Evolutionary conservation across 163 green algal genomes (phyloP).

Genomic region (Scenedesmus sp.): DNA sequence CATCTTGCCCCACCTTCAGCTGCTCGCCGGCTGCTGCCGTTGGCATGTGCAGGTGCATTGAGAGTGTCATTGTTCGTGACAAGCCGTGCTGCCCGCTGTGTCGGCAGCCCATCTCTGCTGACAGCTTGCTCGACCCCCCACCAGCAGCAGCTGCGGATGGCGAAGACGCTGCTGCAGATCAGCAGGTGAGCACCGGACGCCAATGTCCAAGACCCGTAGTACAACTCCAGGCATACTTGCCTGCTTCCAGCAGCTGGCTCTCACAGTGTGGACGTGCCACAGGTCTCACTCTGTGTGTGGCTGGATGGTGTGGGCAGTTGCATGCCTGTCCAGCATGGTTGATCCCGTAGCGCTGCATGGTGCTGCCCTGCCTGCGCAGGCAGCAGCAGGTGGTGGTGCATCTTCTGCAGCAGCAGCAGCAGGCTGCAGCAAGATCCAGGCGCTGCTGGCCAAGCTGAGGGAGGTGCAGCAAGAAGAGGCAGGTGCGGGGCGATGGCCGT

Average conservation of each 20-base stretch:
- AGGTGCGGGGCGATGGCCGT: too few species aligned
- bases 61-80: slow-evolving; percentile 58
- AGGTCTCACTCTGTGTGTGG: too few species aligned
- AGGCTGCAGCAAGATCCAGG: slow-evolving; percentile 49
- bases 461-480: neutral
- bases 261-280: too few species aligned
- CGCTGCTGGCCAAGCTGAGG: slow-evolving; percentile 29
- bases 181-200: neutral
- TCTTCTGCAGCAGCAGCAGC: slow-evolving; percentile 16
- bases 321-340: too few species aligned
- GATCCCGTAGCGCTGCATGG: too few species aligned
- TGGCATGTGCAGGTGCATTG: slow-evolving; percentile 64
- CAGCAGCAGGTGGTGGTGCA: neutral
- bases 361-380: neutral
- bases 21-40: neutral
- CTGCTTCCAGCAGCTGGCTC: too few species aligned
- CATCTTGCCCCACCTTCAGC: neutral
- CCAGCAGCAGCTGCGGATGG: slow-evolving; percentile 5
- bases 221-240: too few species aligned
- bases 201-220: too few species aligned
- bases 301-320: too few species aligned
- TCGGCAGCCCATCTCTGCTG: slow-evolving; percentile 50
- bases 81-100: slow-evolving; percentile 73
- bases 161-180: neutral
- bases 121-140: slow-evolving; percentile 58